Evolutionary conservation across 352 stramenopile genomes (phyloP).

Genomic region (Blastocystis sp.): DNA sequence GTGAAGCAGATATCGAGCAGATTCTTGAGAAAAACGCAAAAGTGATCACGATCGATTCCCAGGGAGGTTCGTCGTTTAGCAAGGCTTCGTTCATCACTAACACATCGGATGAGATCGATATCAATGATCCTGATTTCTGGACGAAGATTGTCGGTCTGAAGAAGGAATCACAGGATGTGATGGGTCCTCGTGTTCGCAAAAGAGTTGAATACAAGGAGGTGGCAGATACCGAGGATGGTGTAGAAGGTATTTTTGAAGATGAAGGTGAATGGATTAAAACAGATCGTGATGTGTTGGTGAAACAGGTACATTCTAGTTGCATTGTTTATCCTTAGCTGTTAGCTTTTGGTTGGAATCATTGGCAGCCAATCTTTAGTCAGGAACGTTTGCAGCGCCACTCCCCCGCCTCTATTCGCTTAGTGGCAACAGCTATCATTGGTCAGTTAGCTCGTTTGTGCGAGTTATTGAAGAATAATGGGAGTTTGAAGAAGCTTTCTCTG

Average conservation of each 20-base stretch:
- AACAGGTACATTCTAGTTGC: conserved; percentile 33
- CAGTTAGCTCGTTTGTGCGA: conserved; percentile 67
- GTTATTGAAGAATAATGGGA: background rate
- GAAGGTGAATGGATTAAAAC: conserved; percentile 44
- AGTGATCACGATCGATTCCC: conserved; percentile 60
- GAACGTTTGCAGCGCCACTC: conserved; percentile 68
- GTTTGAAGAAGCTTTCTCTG: background rate
- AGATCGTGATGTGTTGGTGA: background rate
- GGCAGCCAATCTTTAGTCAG: conserved; percentile 71
- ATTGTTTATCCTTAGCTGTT: conserved; percentile 66
- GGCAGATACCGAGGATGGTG: conserved; percentile 65
- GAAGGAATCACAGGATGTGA: conserved; percentile 70
- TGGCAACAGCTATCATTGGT: conserved; percentile 62
- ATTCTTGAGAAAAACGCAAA: conserved; percentile 79
- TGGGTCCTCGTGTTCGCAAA: conserved; percentile 64
- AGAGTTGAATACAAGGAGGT: conserved; percentile 68
- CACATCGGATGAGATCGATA: conserved; percentile 77
- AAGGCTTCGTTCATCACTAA: conserved; percentile 83
- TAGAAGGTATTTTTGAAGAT: conserved; percentile 72
- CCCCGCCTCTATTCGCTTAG: conserved; percentile 67
- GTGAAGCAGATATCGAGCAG: conserved; percentile 93
- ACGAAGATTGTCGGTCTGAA: conserved; percentile 83
- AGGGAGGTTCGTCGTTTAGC: conserved; percentile 75
- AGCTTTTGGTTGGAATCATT: conserved; percentile 76
- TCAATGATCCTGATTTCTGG: conserved; percentile 88